A percentile compares a stretch with the other conserved stretches of the same genome.
These are phyloP conservation scores for Lecanoromycetidae sp. DNA, from an alignment of 2,329 filamentous ascomycete genomes.

Conservation along the genomic window DNA sequence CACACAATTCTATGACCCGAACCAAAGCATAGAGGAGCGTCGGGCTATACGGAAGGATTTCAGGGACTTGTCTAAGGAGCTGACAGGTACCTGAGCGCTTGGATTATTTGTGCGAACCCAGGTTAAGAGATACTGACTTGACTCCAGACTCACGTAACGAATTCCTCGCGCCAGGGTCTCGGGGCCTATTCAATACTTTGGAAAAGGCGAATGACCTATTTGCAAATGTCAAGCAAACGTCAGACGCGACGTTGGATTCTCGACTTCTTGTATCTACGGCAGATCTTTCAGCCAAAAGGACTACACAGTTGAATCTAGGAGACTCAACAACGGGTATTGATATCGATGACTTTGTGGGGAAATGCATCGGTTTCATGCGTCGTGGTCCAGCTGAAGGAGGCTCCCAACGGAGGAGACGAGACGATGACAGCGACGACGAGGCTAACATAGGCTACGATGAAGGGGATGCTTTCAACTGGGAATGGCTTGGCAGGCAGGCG, in stretches of 20 bases:
- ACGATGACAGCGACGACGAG: slow-evolving; percentile 48
- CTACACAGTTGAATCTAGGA: slow-evolving; percentile 60
- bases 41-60: slow-evolving; percentile 57
- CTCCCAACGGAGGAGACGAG: slow-evolving; percentile 29
- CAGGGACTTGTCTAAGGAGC: slow-evolving; percentile 51
- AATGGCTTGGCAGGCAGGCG: slow-evolving; percentile 64
- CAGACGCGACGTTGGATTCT: slow-evolving; percentile 82
- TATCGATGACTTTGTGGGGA: slow-evolving; percentile 81
- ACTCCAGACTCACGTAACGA: slow-evolving; percentile 57
- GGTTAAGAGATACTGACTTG: slow-evolving; percentile 20
- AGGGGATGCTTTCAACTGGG: slow-evolving; percentile 76
- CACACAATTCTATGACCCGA: slow-evolving; percentile 59
- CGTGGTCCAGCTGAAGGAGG: slow-evolving; percentile 44
- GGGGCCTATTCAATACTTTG: slow-evolving; percentile 54
- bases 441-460: slow-evolving; percentile 37
- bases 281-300: slow-evolving; percentile 68
- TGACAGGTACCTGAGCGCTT: slow-evolving; percentile 39
- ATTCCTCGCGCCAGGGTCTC: slow-evolving; percentile 53
- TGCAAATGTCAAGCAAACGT: slow-evolving; percentile 67
- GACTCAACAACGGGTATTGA: slow-evolving; percentile 65
- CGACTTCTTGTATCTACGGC: slow-evolving; percentile 70
- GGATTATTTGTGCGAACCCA: not conserved
- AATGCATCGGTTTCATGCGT: slow-evolving; percentile 80
- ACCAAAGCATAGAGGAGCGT: slow-evolving; percentile 65
- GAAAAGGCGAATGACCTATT: slow-evolving; percentile 53